phyloP scores from a whole-genome alignment of 2,329 filamentous ascomycete genomes.

The Venturia aucupariae region DNA sequence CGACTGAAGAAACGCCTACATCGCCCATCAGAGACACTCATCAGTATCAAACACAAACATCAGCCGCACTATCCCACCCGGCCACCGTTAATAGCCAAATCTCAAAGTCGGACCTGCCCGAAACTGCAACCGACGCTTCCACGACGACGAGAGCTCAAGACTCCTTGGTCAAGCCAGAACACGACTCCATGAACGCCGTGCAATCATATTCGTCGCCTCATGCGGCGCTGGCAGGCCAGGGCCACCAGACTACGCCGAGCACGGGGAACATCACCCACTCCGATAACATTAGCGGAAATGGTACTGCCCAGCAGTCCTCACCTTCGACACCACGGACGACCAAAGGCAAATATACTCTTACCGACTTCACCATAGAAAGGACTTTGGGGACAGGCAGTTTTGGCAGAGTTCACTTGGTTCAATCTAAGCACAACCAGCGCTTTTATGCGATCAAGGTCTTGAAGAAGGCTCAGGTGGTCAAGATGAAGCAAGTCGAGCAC shows the following conservation, averaged over 20 bases:
- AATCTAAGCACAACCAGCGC: slow-evolving; percentile 95
- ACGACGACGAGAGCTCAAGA: not conserved
- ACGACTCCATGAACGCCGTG: slow-evolving; percentile 9
- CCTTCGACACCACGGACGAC: slow-evolving; percentile 53
- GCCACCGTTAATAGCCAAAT: slow-evolving; percentile 8
- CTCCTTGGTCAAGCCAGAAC: slow-evolving; percentile 4
- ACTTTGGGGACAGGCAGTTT: slow-evolving; percentile 96
- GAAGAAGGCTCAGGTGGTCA: slow-evolving; percentile 97
- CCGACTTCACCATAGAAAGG: slow-evolving; percentile 80
- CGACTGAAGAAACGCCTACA: slow-evolving; percentile 52
- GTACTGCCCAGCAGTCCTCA: slow-evolving; percentile 28
- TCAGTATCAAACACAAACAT: slow-evolving; percentile 46
- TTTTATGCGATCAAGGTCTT: slow-evolving; percentile 98
- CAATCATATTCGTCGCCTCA: slow-evolving; percentile 4
- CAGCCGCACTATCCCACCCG: slow-evolving; percentile 18
- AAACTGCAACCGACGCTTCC: not conserved
- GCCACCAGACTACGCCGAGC: slow-evolving; percentile 59
- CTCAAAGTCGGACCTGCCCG: slow-evolving; percentile 15
- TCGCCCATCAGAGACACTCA: slow-evolving; percentile 57
- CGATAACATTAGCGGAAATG: slow-evolving; percentile 28
- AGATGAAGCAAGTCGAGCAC: slow-evolving; percentile 99
- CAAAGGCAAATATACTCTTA: slow-evolving; percentile 93
- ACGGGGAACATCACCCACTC: slow-evolving; percentile 77
- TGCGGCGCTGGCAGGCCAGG: slow-evolving; percentile 6
- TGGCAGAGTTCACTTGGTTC: slow-evolving; percentile 89